Base-by-base conservation (phyloP, 495 filamentous ascomycete species). In the Cryomyces antarcticus region DNA sequence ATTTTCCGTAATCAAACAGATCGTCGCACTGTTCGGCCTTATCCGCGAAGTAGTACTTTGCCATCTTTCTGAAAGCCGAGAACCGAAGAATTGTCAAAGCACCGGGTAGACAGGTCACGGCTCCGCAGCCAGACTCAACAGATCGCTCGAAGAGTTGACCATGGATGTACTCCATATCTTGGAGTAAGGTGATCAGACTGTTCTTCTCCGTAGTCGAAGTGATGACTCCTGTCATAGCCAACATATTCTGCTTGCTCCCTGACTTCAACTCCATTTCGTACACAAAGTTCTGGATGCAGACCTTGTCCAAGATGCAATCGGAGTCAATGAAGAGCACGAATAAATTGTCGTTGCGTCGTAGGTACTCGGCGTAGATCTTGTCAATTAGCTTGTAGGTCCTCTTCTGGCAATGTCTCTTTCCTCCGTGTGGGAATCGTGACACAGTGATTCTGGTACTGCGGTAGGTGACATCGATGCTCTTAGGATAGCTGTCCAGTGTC, bases 251-350 rank as follows among this genome's bases (percentile, higher is more conserved):
- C 54, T 82, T 77, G 63, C 85, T 93, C 27, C 87, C 86, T 4
- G 89, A 88, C 61, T 89, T 94, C 28, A 97, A 67, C 58, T 97
- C 88, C 89, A 97, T 97, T 54, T 95, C 89, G 57, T 92, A 96
- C 63, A 97, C 83, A 57, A 97, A 95, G 51, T 97, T 97, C 58
- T 95, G 88, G 47, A 97, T 72, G 58, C 89, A 96, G 28, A 87
- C 72, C 43, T 74, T 73, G 62, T 97, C 88, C 34, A 96, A 65
- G 51, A 97, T 93, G 63, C 89, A 96, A 61, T 97, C 89, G 3
- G 88, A 95, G 61, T 97, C 89, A 58, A 97, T 95, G 65, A 97
- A 95, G 29, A 97, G 69, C 33, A 96, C 77, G 55, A 96, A 97
- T 4, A 97, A 65, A 49, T 96, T 81, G 60, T 97, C 88, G 55